phyloP scores from a whole-genome alignment of 1,284 basidiomycete genomes.

The Lentinula novae-zelandiae region DNA sequence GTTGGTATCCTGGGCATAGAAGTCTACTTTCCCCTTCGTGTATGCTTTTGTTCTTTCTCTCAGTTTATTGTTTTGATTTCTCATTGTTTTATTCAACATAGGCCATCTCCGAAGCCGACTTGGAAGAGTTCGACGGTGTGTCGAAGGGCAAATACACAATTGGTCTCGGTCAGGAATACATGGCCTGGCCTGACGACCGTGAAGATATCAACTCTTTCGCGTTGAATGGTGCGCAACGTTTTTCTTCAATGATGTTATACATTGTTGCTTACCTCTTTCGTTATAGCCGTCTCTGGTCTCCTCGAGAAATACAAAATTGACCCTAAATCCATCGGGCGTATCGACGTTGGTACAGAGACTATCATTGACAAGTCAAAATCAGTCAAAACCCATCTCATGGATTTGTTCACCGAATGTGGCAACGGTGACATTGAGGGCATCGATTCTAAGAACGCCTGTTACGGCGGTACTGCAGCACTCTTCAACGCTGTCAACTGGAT shows the following conservation, averaged over 20 bases:
- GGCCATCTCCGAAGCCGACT: slow-evolving; percentile 94
- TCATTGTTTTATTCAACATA: slow-evolving; percentile 26
- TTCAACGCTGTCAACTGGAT: slow-evolving; percentile 99
- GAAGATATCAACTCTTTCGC: slow-evolving; percentile 99
- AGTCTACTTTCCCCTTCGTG: slow-evolving; percentile 91
- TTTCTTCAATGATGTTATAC: background rate
- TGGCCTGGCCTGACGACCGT: slow-evolving; percentile 96
- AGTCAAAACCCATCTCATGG: slow-evolving; percentile 98
- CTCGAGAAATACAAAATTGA: slow-evolving; percentile 96
- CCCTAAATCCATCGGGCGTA: slow-evolving; percentile 92
- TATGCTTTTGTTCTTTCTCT: slow-evolving; percentile 37
- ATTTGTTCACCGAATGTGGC: slow-evolving; percentile 88
- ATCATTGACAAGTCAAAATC: slow-evolving; percentile 99
- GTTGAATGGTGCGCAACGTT: slow-evolving; percentile 73
- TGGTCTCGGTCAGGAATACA: slow-evolving; percentile 96
- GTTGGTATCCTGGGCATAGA: slow-evolving; percentile 92
- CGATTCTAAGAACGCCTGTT: slow-evolving; percentile 99
- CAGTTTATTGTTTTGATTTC: slow-evolving; percentile 13
- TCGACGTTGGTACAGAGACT: slow-evolving; percentile 98
- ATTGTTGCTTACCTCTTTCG: slow-evolving; percentile 4
- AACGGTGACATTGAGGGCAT: slow-evolving; percentile 99
- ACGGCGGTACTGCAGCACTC: slow-evolving; percentile 96
- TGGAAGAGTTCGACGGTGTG: slow-evolving; percentile 95
- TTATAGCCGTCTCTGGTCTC: slow-evolving; percentile 76
- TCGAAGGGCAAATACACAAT: slow-evolving; percentile 99